phyloP scores from a whole-genome alignment of 441 rosid genomes.

The Breynia disticha region DNA sequence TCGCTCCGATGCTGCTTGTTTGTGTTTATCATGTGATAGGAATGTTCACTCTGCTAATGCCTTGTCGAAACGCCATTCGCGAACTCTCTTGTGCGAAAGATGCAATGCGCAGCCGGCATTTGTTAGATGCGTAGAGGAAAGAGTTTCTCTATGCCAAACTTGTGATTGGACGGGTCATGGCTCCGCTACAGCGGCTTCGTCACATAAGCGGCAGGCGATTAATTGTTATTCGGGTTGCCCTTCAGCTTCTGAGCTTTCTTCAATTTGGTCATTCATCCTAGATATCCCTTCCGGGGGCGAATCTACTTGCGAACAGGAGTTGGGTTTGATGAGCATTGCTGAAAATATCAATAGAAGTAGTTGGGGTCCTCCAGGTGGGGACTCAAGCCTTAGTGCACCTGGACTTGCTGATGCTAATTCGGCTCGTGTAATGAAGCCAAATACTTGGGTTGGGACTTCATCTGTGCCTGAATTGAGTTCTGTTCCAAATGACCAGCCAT shows the following conservation, averaged over 20 bases:
- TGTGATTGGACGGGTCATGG: constrained; percentile 91
- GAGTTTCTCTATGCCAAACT: constrained; percentile 80
- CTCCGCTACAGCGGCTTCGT: constrained; percentile 27
- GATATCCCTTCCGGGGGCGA: constrained; percentile 48
- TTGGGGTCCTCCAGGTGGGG: constrained; percentile 29
- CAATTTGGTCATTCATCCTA: constrained; percentile 70
- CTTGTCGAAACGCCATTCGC: constrained; percentile 78
- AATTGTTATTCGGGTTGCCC: constrained; percentile 90
- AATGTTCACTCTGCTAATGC: constrained; percentile 95
- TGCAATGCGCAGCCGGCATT: constrained; percentile 80
- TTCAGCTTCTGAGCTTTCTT: constrained; percentile 77
- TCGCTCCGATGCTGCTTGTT: constrained; percentile 84
- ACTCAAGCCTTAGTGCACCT: constrained; percentile 23
- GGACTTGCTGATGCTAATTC: constrained; percentile 23
- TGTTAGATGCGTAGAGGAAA: constrained; percentile 73
- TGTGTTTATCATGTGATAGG: constrained; percentile 90
- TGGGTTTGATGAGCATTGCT: constrained; percentile 76
- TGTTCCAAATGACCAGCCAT: constrained; percentile 29
- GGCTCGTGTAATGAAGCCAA: constrained; percentile 26
- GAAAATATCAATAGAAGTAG: constrained; percentile 32
- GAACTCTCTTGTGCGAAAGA: constrained; percentile 81
- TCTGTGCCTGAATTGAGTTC: constrained; percentile 40
- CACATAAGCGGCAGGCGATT: constrained; percentile 72
- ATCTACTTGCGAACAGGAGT: constrained; percentile 64
- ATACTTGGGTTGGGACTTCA: constrained; percentile 36